phyloP scores from a whole-genome alignment of 2,329 filamentous ascomycete genomes.

The Phialophora expanda region DNA sequence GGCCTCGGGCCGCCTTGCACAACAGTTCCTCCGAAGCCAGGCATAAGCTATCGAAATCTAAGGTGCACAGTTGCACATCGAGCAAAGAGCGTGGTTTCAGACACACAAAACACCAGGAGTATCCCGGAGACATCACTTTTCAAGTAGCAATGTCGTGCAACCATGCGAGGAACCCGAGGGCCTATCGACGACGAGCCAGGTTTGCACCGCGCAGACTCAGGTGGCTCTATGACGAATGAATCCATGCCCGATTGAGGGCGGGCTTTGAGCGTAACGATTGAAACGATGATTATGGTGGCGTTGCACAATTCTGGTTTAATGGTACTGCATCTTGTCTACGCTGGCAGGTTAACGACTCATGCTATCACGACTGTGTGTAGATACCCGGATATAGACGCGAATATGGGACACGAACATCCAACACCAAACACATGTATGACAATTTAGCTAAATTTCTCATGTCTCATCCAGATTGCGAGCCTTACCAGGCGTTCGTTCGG shows the following conservation, averaged over 20 bases:
- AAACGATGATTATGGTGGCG: neutral
- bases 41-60: neutral
- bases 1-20: neutral
- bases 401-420: neutral
- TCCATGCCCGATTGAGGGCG: neutral
- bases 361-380: neutral
- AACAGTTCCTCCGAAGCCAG: neutral
- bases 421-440: neutral
- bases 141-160: neutral
- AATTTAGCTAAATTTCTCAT: neutral
- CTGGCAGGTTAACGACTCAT: neutral
- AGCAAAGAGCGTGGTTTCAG: neutral
- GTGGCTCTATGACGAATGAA: neutral
- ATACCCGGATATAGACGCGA: neutral
- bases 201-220: neutral
- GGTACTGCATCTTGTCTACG: neutral
- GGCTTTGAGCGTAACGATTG: neutral
- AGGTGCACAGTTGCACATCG: neutral
- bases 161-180: neutral
- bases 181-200: neutral
- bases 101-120: neutral
- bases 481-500: neutral
- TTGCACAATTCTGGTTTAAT: neutral
- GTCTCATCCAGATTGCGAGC: neutral
- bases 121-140: neutral